Evolutionary conservation across 257 asterid genomes (phyloP).

Genomic region (Solanum medicagineum): DNA sequence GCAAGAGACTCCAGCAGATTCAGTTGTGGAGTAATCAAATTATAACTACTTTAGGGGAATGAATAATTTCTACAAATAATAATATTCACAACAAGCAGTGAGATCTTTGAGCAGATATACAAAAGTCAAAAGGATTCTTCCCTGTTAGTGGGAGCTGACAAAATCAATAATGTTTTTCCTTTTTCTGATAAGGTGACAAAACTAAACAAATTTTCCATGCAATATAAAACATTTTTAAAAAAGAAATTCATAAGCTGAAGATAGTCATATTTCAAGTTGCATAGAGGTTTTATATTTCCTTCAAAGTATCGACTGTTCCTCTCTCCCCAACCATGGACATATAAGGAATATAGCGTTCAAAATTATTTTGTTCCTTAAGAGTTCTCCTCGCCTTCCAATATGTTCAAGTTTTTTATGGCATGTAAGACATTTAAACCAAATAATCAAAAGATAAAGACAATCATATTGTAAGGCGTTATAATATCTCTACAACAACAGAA

Average conservation of each 20-base stretch:
- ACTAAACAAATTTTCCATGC: not conserved
- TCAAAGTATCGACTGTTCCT: not conserved
- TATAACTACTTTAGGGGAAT: not conserved
- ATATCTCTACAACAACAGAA: not conserved
- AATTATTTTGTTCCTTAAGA: not conserved
- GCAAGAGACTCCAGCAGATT: not conserved
- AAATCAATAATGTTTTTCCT: not conserved
- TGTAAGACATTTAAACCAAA: not conserved
- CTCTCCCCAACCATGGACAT: not conserved
- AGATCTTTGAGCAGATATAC: not conserved
- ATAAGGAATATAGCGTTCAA: not conserved
- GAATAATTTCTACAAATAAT: not conserved
- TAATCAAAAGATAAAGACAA: not conserved
- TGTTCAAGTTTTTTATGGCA: not conserved
- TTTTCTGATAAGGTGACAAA: not conserved
- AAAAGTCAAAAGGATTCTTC: not conserved
- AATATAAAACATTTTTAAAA: not conserved
- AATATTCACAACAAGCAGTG: not conserved
- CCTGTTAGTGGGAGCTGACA: not conserved
- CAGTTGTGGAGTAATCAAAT: not conserved
- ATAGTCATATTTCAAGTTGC: not conserved
- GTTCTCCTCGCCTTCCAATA: not conserved
- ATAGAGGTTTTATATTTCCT: not conserved
- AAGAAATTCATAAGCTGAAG: not conserved
- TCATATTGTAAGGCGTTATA: not conserved